Evolutionary conservation across 208 protist genomes (phyloP), one percentile per base, ranked within the genome.

Genomic region (Crithidia acanthocephali): DNA sequence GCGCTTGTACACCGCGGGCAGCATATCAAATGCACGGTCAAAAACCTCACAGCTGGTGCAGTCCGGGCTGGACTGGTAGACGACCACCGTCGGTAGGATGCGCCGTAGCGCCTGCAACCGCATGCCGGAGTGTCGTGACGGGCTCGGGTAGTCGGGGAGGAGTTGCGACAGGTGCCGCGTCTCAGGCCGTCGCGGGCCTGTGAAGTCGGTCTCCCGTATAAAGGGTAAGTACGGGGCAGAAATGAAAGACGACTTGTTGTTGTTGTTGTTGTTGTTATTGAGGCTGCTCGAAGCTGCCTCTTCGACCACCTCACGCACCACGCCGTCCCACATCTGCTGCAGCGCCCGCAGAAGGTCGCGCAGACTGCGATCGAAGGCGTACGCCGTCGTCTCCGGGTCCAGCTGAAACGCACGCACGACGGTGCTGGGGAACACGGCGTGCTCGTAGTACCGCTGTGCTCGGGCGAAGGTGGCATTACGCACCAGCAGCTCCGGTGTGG

Each of bases 1-100:
- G 23, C 73, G 70, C 32, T 81, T 72, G 72, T 83, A 92, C 22
- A 89, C 44, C n/a, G 76, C 47, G 22, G 86, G 86, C 35, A 92
- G 71, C 10, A 92, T 55, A 59, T 88, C 86, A 50, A 89, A 89
- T 15, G 81, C 81, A 5, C 58, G 68, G 20, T 78, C 73, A 62
- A 84, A 65, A 28, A 62, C 35, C 16, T 64, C 71, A 72, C 86
- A 89, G 9, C 22, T 61, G n/a, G 68, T 35, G 59, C 83, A 87
- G 23, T 77, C 63, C 5, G 67, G 65, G 13, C 40, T 48, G 37
- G 87, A 79, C 57, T 83, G 68, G 68, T 81, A 85, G 23, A 89
- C 69, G 33, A 92, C 35, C 18, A 76, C 78, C 1, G 79, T 66
- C 1, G 80, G 83, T 20, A 85, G 50, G 11, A 80, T 47, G 20